Evolutionary conservation across 352 stramenopile species (phyloP).

Genomic region (Globisporangium megalacanthum): DNA sequence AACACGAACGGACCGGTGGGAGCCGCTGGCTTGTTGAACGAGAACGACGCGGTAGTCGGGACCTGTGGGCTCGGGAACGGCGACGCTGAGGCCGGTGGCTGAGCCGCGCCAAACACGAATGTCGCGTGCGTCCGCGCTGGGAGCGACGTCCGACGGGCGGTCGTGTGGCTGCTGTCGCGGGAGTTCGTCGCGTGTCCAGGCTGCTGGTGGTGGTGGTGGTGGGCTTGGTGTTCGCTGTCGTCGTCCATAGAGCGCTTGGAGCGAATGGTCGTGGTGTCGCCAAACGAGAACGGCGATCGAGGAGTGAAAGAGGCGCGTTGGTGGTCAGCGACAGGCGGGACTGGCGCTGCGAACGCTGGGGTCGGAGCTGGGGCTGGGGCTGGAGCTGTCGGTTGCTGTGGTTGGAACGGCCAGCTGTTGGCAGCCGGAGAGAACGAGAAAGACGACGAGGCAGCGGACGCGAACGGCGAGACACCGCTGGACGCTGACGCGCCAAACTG

Average conservation of each 20-base stretch:
- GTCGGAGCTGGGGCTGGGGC: too few relatives aligned
- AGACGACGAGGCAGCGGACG: neutral
- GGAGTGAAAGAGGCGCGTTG: too few relatives aligned
- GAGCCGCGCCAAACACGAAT: slow-evolving; percentile 10
- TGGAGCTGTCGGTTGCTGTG: too few relatives aligned
- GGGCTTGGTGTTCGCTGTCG: too few relatives aligned
- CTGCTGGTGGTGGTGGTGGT: neutral
- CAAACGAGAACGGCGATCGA: neutral
- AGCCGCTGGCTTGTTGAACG: slow-evolving; percentile 17
- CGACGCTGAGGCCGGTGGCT: neutral
- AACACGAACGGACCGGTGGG: slow-evolving; percentile 19
- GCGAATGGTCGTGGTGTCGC: neutral
- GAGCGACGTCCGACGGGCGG: neutral
- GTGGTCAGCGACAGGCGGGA: too few relatives aligned
- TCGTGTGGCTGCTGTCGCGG: neutral
- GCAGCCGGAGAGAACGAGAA: too few relatives aligned
- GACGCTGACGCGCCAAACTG: slow-evolving; percentile 1
- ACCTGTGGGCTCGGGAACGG: slow-evolving; percentile 10
- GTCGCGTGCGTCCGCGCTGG: neutral
- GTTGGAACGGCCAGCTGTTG: too few relatives aligned
- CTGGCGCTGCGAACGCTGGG: too few relatives aligned
- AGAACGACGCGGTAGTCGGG: slow-evolving; percentile 14
- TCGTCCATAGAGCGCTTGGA: neutral
- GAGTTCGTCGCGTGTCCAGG: neutral
- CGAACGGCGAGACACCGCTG: neutral